Percentiles rank a stretch among this genome's conserved stretches.
Evolutionary conservation across 2,329 filamentous ascomycete species (phyloP).

Genomic region (Boeremia lycopersici): DNA sequence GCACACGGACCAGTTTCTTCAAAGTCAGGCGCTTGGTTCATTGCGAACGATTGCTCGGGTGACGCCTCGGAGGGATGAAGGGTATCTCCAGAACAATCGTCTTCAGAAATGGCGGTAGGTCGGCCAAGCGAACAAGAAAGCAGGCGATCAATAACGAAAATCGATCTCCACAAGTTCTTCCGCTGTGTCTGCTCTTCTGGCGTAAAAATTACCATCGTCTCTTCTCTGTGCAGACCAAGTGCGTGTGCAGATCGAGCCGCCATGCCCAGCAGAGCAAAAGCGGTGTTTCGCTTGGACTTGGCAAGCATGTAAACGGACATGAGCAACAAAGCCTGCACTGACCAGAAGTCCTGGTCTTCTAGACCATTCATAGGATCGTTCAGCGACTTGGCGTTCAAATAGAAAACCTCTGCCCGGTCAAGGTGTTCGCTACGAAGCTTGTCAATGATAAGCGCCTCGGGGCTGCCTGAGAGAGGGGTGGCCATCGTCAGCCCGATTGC

Average conservation of each 20-base stretch:
- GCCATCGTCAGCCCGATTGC: slow-evolving; percentile 67
- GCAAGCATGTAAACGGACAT: slow-evolving; percentile 70
- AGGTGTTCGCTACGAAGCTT: slow-evolving; percentile 56
- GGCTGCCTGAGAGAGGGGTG: slow-evolving; percentile 56
- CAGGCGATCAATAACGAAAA: slow-evolving; percentile 70
- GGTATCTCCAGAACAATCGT: slow-evolving; percentile 63
- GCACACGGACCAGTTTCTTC: slow-evolving; percentile 48
- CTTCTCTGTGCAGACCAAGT: slow-evolving; percentile 66
- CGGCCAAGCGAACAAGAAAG: slow-evolving; percentile 67
- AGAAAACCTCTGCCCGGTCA: slow-evolving; percentile 67
- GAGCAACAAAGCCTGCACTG: slow-evolving; percentile 66
- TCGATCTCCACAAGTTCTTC: slow-evolving; percentile 66
- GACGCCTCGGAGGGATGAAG: slow-evolving; percentile 39
- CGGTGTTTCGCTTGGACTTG: slow-evolving; percentile 66
- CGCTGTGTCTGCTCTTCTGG: slow-evolving; percentile 55
- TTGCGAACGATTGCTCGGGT: slow-evolving; percentile 25
- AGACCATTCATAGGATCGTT: slow-evolving; percentile 57
- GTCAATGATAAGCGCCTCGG: slow-evolving; percentile 58
- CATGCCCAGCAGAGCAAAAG: slow-evolving; percentile 66
- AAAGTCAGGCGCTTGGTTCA: slow-evolving; percentile 27
- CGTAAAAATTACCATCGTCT: slow-evolving; percentile 62
- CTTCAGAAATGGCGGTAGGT: slow-evolving; percentile 65
- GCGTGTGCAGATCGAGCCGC: slow-evolving; percentile 68
- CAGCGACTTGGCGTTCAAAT: slow-evolving; percentile 63
- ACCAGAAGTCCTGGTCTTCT: slow-evolving; percentile 69